Conservation (phyloP, 2,329 filamentous ascomycete species). For the Hypomyces rosellus region DNA sequence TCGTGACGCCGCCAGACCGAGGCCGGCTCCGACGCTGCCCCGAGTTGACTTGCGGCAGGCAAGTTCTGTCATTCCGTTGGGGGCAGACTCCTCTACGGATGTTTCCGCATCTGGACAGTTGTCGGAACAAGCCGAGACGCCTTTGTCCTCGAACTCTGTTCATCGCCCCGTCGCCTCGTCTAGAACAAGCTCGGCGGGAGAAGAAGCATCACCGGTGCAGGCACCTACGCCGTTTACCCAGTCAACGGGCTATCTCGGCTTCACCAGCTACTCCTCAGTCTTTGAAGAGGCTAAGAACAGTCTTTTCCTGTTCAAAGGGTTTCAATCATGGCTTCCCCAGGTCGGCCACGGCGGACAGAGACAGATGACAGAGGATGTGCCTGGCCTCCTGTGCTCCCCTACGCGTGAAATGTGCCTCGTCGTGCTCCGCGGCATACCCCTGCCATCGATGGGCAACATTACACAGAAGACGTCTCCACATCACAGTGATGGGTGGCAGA, state of each 20-base stretch:
- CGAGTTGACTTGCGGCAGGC: conserved; percentile 3
- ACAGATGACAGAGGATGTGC: conserved; percentile 1
- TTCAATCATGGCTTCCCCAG: conserved; percentile 10
- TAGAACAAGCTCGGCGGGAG: neutral
- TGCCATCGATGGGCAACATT: conserved; percentile 16
- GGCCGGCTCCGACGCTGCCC: too few relatives aligned
- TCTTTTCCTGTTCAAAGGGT: conserved; percentile 27
- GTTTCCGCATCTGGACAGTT: neutral
- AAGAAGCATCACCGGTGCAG: neutral
- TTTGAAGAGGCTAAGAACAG: conserved; percentile 37
- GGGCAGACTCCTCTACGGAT: neutral
- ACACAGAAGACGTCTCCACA: conserved; percentile 6
- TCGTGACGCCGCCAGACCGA: too few relatives aligned
- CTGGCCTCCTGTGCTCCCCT: conserved; percentile 18
- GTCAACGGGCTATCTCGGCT: conserved; percentile 36
- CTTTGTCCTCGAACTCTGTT: neutral
- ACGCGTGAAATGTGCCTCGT: conserved; percentile 31
- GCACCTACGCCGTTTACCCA: conserved; percentile 6
- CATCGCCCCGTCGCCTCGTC: neutral
- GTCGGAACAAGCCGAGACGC: neutral
- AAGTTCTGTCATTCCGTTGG: neutral
- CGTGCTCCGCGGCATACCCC: conserved; percentile 32
- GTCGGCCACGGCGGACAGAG: neutral
- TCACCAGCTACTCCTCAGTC: conserved; percentile 37
- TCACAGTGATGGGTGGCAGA: conserved; percentile 28